Evolutionary conservation across 2,329 filamentous ascomycete species (phyloP), one percentile per base, ranked within the genome.

Genomic region (Aspergillus sp.): DNA sequence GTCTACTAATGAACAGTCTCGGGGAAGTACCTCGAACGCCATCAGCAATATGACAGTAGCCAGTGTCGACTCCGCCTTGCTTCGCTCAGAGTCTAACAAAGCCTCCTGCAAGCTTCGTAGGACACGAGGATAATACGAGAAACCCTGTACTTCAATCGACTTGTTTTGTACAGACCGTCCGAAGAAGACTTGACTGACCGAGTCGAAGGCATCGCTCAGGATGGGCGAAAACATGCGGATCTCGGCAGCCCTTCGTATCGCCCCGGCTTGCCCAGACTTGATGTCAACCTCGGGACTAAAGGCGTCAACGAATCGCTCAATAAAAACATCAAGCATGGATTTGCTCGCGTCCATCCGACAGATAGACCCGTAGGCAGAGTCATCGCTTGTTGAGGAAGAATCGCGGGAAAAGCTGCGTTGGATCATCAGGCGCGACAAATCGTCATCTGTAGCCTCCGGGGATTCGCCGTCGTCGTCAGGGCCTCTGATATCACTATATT

Each of bases 211-310:
- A 52, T 73, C 72, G 2, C 63, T 64, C 9, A 76, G 68, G 12
- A 75, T 64, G 3, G 74, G 73, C 0, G 73, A 75, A 39, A 75
- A 75, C 72, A 75, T 75, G 49, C 74, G 71, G 46, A 75, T 75
- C 14, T 64, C 69, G 0, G 73, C 74, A 4, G 72, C 74, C 12
- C 69, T 68, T 35, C 74, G 70, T 17, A 75, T 51, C 15, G 73
- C 73, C 19, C 72, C 72, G 4, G 74, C 73, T 19, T 66, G 68
- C 4, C 73, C 73, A 4, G 69, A 65, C 31, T 70, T 73, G 2
- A 62, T 51, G 44, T 73, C 69, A 4, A 75, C 72, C 40, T 74
- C 61, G 1, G 74, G 74, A 52, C 73, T 75, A 39, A 76, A 76
- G 5, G 73, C 73, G 54, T 76, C 74, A 7, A 76, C 67, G 33